Percentiles rank a stretch among this genome's conserved stretches.
Evolutionary conservation across 2,329 filamentous ascomycete species (phyloP).

Genomic region (Pyrenophora teres): DNA sequence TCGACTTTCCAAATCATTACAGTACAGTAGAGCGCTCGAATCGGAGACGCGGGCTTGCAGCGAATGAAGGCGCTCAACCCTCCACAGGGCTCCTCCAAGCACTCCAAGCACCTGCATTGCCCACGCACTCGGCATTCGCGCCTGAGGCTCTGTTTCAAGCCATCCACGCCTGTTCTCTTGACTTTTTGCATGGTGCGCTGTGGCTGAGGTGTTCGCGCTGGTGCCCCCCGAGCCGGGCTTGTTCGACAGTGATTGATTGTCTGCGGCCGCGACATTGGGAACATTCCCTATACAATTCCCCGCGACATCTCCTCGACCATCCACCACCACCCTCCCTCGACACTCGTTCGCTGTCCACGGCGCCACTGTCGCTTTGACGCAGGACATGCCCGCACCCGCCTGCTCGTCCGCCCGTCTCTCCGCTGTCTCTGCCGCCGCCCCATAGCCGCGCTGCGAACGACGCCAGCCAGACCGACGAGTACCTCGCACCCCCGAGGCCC

Average conservation of each 20-base stretch:
- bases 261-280: constrained; percentile 15
- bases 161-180: constrained; percentile 3
- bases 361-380: constrained; percentile 19
- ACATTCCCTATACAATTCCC: constrained; percentile 22
- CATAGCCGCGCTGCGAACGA: constrained; percentile 36
- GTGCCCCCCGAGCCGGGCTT: constrained; percentile 10
- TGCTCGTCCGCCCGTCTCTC: constrained; percentile 25
- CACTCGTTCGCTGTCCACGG: constrained; percentile 27
- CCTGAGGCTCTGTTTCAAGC: not conserved
- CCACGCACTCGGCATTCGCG: not conserved
- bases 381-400: constrained; percentile 40
- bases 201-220: constrained; percentile 1
- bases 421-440: constrained; percentile 23
- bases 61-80: constrained; percentile 24
- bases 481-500: constrained; percentile 29
- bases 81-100: constrained; percentile 9
- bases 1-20: not conserved
- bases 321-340: constrained; percentile 20
- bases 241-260: constrained; percentile 1
- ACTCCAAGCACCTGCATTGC: constrained; percentile 7
- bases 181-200: not conserved
- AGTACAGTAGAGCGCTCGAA: constrained; percentile 16
- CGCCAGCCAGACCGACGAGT: constrained; percentile 25
- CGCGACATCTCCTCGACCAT: constrained; percentile 21
- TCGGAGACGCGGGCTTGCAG: constrained; percentile 29